A percentile compares a stretch with the other conserved stretches of the same genome.
These are phyloP conservation scores for Prillingera fragicola DNA, from an alignment of 1,284 basidiomycete genomes.

Conservation along the genomic window DNA sequence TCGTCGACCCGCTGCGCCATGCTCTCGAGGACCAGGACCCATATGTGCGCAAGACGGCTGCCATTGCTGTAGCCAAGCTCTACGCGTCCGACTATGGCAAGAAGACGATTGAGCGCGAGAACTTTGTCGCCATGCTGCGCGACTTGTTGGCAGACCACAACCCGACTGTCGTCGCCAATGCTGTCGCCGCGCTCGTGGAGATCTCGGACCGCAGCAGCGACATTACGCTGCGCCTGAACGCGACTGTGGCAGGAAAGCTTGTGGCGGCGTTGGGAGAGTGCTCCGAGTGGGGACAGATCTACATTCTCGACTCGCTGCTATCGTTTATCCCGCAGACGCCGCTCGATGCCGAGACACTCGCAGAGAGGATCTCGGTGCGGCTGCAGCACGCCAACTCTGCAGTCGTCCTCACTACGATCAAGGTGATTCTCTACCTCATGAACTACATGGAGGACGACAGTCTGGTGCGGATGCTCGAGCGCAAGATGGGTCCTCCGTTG, in stretches of 20 bases:
- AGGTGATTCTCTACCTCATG: slow-evolving; percentile 93
- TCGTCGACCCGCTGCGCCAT: slow-evolving; percentile 90
- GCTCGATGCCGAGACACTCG: slow-evolving; percentile 85
- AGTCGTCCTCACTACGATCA: slow-evolving; percentile 91
- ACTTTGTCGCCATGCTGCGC: slow-evolving; percentile 80
- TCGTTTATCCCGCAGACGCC: slow-evolving; percentile 86
- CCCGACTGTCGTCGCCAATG: slow-evolving; percentile 95
- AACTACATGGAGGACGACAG: slow-evolving; percentile 94
- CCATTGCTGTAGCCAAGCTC: slow-evolving; percentile 87
- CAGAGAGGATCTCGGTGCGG: slow-evolving; percentile 85
- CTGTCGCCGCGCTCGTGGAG: slow-evolving; percentile 89
- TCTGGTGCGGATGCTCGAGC: slow-evolving; percentile 81
- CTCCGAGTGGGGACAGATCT: slow-evolving; percentile 99
- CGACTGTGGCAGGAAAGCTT: slow-evolving; percentile 58
- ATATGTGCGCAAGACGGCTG: slow-evolving; percentile 95
- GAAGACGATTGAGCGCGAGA: slow-evolving; percentile 82
- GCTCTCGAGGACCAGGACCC: slow-evolving; percentile 89
- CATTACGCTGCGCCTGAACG: slow-evolving; percentile 48
- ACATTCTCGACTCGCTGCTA: slow-evolving; percentile 89
- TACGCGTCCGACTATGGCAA: slow-evolving; percentile 84
- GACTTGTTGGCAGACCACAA: slow-evolving; percentile 74
- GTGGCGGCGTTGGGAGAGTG: slow-evolving; percentile 95
- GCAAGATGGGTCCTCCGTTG: slow-evolving; percentile 89
- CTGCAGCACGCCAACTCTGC: slow-evolving; percentile 92
- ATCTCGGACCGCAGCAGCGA: slow-evolving; percentile 61